Percentiles rank a stretch among this genome's conserved stretches.
phyloP scores from a whole-genome alignment of 31 red algal species.

The Odonthalia washingtoniensis region DNA sequence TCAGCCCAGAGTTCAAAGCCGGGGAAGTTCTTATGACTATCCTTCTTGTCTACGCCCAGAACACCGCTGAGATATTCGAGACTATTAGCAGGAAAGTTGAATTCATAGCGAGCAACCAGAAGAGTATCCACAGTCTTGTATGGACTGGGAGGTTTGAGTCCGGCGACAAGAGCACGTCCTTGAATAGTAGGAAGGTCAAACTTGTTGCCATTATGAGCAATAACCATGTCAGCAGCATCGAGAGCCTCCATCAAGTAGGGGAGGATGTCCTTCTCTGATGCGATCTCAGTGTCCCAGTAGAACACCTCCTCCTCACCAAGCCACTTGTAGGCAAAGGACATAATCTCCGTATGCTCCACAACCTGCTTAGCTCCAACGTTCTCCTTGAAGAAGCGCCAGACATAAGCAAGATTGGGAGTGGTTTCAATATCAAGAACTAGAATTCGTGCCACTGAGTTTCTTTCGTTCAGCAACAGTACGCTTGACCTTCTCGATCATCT shows the following conservation, averaged over 20 bases:
- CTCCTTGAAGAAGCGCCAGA: not conserved
- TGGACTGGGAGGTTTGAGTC: slow-evolving; percentile 6
- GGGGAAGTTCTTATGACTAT: slow-evolving; percentile 4
- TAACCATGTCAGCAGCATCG: slow-evolving; percentile 7
- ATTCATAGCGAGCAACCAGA: slow-evolving; percentile 8
- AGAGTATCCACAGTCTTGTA: slow-evolving; percentile 12
- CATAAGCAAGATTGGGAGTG: slow-evolving; percentile 3
- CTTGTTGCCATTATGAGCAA: slow-evolving; percentile 12
- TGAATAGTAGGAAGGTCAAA: slow-evolving; percentile 2
- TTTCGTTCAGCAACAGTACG: too few relatives aligned
- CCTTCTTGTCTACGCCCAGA: slow-evolving; percentile 7
- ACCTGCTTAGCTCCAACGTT: slow-evolving; percentile 2
- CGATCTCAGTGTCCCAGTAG: slow-evolving; percentile 11
- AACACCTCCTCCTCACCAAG: slow-evolving; percentile 18
- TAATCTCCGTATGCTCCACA: not conserved
- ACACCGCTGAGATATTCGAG: not conserved
- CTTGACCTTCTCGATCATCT: too few relatives aligned
- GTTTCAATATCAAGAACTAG: slow-evolving; percentile 11
- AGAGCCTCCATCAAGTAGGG: not conserved
- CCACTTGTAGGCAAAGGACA: slow-evolving; percentile 2
- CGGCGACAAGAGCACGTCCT: not conserved
- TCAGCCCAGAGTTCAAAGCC: slow-evolving; percentile 10
- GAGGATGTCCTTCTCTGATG: slow-evolving; percentile 3
- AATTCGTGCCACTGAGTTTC: not conserved
- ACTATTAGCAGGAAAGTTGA: slow-evolving; percentile 1